Base-by-base conservation (phyloP, 768 basidiomycete genomes). In the Peribolospora kevripleyi region DNA sequence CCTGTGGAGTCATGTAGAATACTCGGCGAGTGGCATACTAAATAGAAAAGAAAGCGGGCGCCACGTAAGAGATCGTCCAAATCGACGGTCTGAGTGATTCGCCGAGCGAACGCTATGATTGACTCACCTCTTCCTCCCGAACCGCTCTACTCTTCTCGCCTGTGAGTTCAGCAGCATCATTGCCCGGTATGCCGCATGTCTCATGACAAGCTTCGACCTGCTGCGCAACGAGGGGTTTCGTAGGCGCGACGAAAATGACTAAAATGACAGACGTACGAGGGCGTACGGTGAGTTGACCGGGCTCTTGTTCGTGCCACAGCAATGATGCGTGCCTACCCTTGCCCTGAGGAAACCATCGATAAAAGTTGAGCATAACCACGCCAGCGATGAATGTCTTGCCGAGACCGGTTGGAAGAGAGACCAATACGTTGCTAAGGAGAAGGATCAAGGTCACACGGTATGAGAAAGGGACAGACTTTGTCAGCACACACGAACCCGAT, bases 321-420 rank as follows among this genome's bases (percentile, higher is more conserved):
- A 1, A 25, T 25, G 25, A 25, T 25, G 25, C 25, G 25, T 25
- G 25, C 25, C 25, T 25, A 25, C 49, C 38, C 62, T 86, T 90
- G 13, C 85, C 84, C 50, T 81, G 74, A 0, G 88, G 85, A 65
- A 83, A 91, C 87, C 87, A 91, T 42, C 83, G 79, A 62, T 87
- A 91, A 58, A 56, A 58, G 57, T 62, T 60, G 54, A 61, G 58
- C 91, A 98, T 95, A 25, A 98, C 76, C 3, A 85, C 86, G 1
- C 91, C 88, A 3, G 93, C 93, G 57, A 98, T 82, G 63, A 98
- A 97, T 0, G 93, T 98, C 70, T 98, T 98, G 11, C 93, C 93
- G 9, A 97, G 70, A 48, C 93, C 93, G 0, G 93, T 98, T 2
- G 93, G 93, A 10, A 98, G 70, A 0, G 88, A 82, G 39, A 95